phyloP scores from a whole-genome alignment of 2,329 filamentous ascomycete species.

The Colletotrichum sp. region DNA sequence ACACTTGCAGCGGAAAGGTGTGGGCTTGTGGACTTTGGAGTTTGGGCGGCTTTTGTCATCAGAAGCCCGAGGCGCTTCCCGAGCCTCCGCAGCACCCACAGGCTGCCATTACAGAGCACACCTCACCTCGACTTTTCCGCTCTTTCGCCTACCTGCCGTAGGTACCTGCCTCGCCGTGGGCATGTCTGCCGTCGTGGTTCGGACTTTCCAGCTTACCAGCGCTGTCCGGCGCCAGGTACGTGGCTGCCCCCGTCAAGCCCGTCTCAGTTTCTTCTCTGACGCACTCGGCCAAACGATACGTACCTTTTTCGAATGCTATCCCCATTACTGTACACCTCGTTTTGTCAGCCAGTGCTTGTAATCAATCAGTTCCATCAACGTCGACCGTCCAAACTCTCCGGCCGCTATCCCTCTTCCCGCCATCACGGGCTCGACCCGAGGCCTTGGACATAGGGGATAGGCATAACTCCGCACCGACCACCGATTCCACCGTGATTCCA shows the following conservation, averaged over 20 bases:
- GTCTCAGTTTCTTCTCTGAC: conserved; percentile 3
- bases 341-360: conserved; percentile 14
- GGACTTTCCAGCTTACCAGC: conserved; percentile 20
- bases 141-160: not conserved
- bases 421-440: not conserved
- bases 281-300: conserved; percentile 13
- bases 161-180: not conserved
- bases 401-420: not conserved
- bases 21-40: conserved; percentile 1
- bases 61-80: conserved; percentile 14
- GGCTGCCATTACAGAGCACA: not conserved
- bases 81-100: conserved; percentile 10
- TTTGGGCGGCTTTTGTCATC: conserved; percentile 21
- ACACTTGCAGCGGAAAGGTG: not conserved
- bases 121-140: not conserved
- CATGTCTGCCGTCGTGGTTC: not conserved
- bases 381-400: not conserved
- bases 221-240: not conserved
- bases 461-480: conserved; percentile 19
- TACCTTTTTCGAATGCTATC: not conserved
- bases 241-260: not conserved
- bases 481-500: not conserved
- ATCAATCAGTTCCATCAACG: conserved; percentile 9
- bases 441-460: conserved; percentile 6
- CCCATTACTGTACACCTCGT: not conserved